These are phyloP conservation scores for Rutstroemia sydowiana DNA, from an alignment of 2,329 filamentous ascomycete genomes.

Conservation along the genomic window DNA sequence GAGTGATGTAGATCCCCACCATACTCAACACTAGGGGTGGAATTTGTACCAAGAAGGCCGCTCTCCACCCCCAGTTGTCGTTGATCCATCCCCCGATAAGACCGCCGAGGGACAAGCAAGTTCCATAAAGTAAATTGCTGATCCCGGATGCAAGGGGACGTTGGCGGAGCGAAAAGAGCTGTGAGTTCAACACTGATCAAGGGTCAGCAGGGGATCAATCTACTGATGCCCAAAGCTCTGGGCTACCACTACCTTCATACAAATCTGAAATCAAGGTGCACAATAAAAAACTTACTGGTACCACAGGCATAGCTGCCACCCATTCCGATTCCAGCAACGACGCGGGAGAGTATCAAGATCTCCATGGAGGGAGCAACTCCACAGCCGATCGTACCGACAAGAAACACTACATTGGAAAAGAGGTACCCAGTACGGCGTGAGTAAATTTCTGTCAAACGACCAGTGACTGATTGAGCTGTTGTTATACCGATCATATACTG, in stretches of 20 bases:
- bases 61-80: slow-evolving; percentile 65
- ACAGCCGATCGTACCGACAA: slow-evolving; percentile 54
- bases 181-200: slow-evolving; percentile 61
- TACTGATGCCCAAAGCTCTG: too few species aligned
- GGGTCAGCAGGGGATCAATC: too few species aligned
- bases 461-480: slow-evolving; percentile 65
- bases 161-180: slow-evolving; percentile 62
- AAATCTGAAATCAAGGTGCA: neutral
- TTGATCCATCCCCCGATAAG: slow-evolving; percentile 63
- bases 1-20: slow-evolving; percentile 48
- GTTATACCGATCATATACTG: slow-evolving; percentile 56
- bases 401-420: slow-evolving; percentile 55
- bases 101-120: slow-evolving; percentile 57
- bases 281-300: neutral
- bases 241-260: too few species aligned
- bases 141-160: slow-evolving; percentile 63
- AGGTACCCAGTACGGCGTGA: slow-evolving; percentile 58
- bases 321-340: slow-evolving; percentile 36
- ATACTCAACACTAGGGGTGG: slow-evolving; percentile 60
- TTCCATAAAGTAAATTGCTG: slow-evolving; percentile 62
- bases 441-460: slow-evolving; percentile 62
- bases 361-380: slow-evolving; percentile 56
- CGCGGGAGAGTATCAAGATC: slow-evolving; percentile 55
- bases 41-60: slow-evolving; percentile 63
- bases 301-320: slow-evolving; percentile 25